Percentiles rank a stretch among this genome's conserved stretches.
Conservation (phyloP, 176 grass and related monocot species). For the Guadua angustifolia region DNA sequence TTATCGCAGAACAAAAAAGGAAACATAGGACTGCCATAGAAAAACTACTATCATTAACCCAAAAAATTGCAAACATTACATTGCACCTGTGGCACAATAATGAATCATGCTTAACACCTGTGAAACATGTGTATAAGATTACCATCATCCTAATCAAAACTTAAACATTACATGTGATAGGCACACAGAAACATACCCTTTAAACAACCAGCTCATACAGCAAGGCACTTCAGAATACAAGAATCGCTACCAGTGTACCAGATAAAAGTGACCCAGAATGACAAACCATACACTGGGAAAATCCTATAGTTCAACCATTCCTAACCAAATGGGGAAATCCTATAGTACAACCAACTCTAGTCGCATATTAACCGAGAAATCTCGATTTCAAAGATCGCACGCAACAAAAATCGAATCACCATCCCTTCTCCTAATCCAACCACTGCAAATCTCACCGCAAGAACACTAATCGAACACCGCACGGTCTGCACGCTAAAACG, state of each 20-base stretch:
- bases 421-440: not conserved
- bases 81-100: not conserved
- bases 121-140: not conserved
- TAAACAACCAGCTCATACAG: not conserved
- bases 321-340: not conserved
- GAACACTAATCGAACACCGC: not conserved
- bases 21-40: not conserved
- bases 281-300: not conserved
- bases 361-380: not conserved
- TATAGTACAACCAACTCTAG: not conserved
- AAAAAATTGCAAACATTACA: conserved; percentile 24
- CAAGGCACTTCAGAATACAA: not conserved
- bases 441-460: not conserved
- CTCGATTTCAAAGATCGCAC: not conserved
- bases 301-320: not conserved
- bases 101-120: not conserved
- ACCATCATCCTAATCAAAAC: not conserved
- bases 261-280: not conserved
- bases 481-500: not conserved
- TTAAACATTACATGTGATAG: not conserved
- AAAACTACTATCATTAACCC: not conserved
- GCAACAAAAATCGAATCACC: not conserved
- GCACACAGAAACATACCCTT: not conserved
- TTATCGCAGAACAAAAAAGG: not conserved
- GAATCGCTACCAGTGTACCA: not conserved